Conservation (phyloP, 2,329 filamentous ascomycete species). For the Penicillium digitatum region DNA sequence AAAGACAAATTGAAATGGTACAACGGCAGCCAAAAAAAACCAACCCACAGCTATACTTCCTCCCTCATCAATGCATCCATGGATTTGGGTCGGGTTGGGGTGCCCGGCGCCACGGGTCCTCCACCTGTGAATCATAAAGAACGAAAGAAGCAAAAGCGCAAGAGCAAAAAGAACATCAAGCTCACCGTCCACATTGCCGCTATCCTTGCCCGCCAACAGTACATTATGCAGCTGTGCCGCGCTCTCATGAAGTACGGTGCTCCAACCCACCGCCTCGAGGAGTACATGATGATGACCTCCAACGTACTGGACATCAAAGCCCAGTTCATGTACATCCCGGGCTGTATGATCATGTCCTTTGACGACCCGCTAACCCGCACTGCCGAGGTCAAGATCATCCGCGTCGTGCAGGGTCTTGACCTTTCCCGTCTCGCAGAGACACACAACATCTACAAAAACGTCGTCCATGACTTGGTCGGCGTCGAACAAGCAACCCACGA, state of each 20-base stretch:
- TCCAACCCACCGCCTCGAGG: conserved; percentile 49
- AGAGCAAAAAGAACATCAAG: conserved; percentile 41
- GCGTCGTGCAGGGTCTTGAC: conserved; percentile 40
- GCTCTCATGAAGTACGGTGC: conserved; percentile 31
- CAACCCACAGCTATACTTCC: conserved; percentile 22
- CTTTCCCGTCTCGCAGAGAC: conserved; percentile 41
- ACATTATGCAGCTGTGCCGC: conserved; percentile 30
- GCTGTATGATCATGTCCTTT: conserved; percentile 54
- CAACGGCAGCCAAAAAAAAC: conserved; percentile 16
- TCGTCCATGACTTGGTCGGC: conserved; percentile 42
- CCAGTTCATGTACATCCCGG: conserved; percentile 80
- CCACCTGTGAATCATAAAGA: conserved; percentile 18
- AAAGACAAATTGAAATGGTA: conserved; percentile 34
- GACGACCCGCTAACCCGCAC: conserved; percentile 49
- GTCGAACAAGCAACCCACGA: conserved; percentile 39
- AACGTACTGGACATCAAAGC: conserved; percentile 79
- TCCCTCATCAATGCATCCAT: conserved; percentile 28
- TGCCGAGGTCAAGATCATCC: conserved; percentile 44
- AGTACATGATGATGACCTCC: conserved; percentile 85
- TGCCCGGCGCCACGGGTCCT: conserved; percentile 22
- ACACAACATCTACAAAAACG: conserved; percentile 44
- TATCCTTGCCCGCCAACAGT: conserved; percentile 57
- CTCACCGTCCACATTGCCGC: conserved; percentile 59
- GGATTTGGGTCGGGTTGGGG: conserved; percentile 24
- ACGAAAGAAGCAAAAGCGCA: conserved; percentile 36